Evolutionary conservation across 1,139 yeast genomes (phyloP).

Genomic region (Kurtzmaniella quercitrusa): DNA sequence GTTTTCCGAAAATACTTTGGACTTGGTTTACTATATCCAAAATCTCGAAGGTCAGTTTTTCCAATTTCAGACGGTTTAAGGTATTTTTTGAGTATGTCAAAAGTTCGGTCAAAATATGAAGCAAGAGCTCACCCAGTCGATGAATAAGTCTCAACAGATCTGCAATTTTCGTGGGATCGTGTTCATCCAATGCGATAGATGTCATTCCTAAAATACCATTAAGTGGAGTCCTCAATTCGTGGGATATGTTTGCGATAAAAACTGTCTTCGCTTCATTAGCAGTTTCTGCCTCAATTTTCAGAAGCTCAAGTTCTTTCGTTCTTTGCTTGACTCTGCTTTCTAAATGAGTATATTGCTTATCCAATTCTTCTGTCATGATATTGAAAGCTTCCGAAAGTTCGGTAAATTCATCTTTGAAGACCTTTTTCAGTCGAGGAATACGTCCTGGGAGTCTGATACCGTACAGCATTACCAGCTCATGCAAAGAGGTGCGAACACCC

Average conservation of each 20-base stretch:
- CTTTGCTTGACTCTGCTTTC: conserved; percentile 89
- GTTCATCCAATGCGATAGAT: conserved; percentile 85
- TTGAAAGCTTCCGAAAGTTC: conserved; percentile 87
- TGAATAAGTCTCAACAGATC: conserved; percentile 70
- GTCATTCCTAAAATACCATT: conserved; percentile 97
- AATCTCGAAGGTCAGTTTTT: conserved; percentile 71
- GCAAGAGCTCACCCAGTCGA: conserved; percentile 79
- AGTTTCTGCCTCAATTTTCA: conserved; percentile 83
- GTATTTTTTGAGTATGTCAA: conserved; percentile 88
- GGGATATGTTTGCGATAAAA: conserved; percentile 93
- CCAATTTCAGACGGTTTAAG: conserved; percentile 79
- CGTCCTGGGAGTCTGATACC: conserved; percentile 46
- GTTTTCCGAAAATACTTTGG: conserved; percentile 80
- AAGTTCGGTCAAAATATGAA: conserved; percentile 84
- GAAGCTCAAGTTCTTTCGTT: conserved; percentile 84
- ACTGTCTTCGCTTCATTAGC: conserved; percentile 95
- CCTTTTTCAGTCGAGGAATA: conserved; percentile 52
- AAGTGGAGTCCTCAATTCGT: conserved; percentile 89
- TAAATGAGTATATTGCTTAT: conserved; percentile 73
- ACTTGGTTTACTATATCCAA: conserved; percentile 80
- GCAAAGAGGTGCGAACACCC: conserved; percentile 5
- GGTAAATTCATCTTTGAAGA: conserved; percentile 80
- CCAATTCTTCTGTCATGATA: conserved; percentile 84
- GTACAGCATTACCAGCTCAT: conserved; percentile 29
- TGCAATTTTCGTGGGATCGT: conserved; percentile 60